phyloP scores from a whole-genome alignment of 2,329 filamentous ascomycete species.

The Ophiostoma ips region DNA sequence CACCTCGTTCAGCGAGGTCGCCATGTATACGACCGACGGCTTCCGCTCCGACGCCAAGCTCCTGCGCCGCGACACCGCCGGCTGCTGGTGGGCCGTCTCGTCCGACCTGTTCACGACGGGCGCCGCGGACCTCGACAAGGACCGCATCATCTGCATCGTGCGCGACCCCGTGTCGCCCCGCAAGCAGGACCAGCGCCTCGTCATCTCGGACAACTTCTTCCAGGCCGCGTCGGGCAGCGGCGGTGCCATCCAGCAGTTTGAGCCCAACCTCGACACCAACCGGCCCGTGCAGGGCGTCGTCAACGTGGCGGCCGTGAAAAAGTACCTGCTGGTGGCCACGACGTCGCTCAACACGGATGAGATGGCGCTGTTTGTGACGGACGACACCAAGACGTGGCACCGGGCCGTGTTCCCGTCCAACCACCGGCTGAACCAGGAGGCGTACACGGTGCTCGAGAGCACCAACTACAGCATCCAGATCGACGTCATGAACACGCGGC shows the following conservation, averaged over 20 bases:
- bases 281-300: constrained; percentile 66
- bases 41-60: constrained; percentile 55
- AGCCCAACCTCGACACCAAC: constrained; percentile 62
- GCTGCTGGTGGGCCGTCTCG: constrained; percentile 80
- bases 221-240: constrained; percentile 25
- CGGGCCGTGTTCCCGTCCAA: constrained; percentile 75
- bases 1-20: constrained; percentile 47
- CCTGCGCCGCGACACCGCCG: constrained; percentile 53
- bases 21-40: constrained; percentile 70
- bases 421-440: constrained; percentile 68
- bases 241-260: constrained; percentile 44
- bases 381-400: constrained; percentile 77
- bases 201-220: constrained; percentile 79
- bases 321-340: constrained; percentile 72
- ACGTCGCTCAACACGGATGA: constrained; percentile 71
- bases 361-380: constrained; percentile 79
- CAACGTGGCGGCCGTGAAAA: constrained; percentile 72
- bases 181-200: constrained; percentile 60
- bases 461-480: constrained; percentile 97
- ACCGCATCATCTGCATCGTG: constrained; percentile 69
- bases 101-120: constrained; percentile 60
- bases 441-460: constrained; percentile 87
- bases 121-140: constrained; percentile 47
- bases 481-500: constrained; percentile 64
- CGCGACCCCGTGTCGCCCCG: constrained; percentile 56